Conservation (phyloP, 805 yeast species). For the Cyberlindnera xishuangbannaensis region DNA sequence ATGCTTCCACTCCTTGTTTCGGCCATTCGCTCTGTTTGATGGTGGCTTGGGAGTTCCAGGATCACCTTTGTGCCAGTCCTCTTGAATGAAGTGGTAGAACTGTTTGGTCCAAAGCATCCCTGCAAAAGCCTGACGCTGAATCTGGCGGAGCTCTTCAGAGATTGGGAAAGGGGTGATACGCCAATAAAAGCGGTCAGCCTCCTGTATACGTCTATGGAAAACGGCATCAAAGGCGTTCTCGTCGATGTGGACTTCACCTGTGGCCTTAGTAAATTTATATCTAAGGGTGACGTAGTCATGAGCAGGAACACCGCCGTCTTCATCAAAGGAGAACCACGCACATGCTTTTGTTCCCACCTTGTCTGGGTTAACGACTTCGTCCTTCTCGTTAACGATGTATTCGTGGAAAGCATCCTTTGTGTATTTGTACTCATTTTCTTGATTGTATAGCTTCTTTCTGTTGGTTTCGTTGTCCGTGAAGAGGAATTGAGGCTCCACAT, state of each 20-base stretch:
- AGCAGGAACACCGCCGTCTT: conserved; percentile 72
- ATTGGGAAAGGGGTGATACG: conserved; percentile 80
- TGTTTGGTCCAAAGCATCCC: conserved; percentile 93
- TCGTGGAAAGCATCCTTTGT: conserved; percentile 93
- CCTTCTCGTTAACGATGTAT: conserved; percentile 54
- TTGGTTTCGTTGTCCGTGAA: conserved; percentile 93
- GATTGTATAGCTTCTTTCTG: conserved; percentile 56
- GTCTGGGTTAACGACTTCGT: conserved; percentile 64
- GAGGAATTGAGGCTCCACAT: conserved; percentile 68
- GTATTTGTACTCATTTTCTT: conserved; percentile 43
- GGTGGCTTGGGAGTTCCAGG: conserved; percentile 78
- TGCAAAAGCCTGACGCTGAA: conserved; percentile 92
- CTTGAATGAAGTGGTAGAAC: conserved; percentile 79
- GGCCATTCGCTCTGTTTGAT: conserved; percentile 73
- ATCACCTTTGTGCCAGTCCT: conserved; percentile 85
- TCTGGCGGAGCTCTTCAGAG: conserved; percentile 68
- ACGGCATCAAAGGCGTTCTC: conserved; percentile 68
- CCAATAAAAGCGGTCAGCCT: conserved; percentile 92
- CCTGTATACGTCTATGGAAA: conserved; percentile 68
- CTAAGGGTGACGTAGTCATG: conserved; percentile 84
- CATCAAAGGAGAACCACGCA: conserved; percentile 78
- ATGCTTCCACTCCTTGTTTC: conserved; percentile 87
- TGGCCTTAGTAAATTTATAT: conserved; percentile 52
- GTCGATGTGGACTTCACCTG: conserved; percentile 33
- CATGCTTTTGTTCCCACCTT: conserved; percentile 73